Evolutionary conservation across 2,329 filamentous ascomycete species (phyloP), one percentile per base, ranked within the genome.

Genomic region (Cadophora luteo-olivacea): DNA sequence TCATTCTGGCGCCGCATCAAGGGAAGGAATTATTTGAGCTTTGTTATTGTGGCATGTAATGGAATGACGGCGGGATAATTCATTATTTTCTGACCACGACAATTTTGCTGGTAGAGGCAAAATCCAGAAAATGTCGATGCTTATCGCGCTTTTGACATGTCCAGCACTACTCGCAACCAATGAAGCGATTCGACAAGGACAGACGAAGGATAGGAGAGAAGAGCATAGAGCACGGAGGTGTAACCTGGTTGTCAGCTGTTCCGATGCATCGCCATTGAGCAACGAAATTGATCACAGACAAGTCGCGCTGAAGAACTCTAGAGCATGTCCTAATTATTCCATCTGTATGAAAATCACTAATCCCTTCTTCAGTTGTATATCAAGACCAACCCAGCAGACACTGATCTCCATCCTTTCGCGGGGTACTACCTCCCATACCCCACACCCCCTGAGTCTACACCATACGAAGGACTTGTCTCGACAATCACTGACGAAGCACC

Each of bases 351-450:
- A 5, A 36, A 11, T 5, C 33, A 36, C 11, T 36, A 11, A 36
- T 11, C 11, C 33, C 4, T 36, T 51, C 36, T n/a, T 7, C 29
- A 70, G 68, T 25, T 70, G 4, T 70, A 65, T 38, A 25, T 70
- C 25, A 70, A 69, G 48, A 66, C 67, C 24, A 64, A 70, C 19
- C 29, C 51, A 36, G 22, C n/a, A 33, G 69, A 70, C 48, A 45
- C 38, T 16, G 36, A 49, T 19, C 80, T 85, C 9, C 86, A 87
- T 74, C 81, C 82, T 0, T 85, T 83, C 55, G 80, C 83, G 48
- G 84, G 85, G 1, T 88, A 88, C 72, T 88, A 84, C 71, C 82
- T 88, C 48, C 82, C 84, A 1, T 88, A 88, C 69, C 86, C 86
- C 4, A 82, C 83, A 1, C 77, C 78, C 4, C 72, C 64, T 70